phyloP scores from a whole-genome alignment of 441 rosid genomes.

The Brassica balearica region DNA sequence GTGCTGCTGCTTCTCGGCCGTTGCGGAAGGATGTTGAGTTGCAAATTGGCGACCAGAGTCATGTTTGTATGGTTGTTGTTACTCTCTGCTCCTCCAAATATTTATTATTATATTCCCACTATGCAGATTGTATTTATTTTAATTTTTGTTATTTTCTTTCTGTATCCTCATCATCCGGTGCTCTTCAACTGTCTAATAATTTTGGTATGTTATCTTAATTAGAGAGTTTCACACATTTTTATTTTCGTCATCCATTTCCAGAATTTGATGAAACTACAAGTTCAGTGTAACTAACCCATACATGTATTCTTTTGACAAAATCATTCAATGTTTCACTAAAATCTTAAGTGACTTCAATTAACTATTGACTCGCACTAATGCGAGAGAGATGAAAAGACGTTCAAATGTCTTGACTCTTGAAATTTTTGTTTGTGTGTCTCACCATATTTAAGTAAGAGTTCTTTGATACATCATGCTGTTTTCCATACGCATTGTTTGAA shows the following conservation, averaged over 20 bases:
- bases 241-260: neutral
- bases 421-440: neutral
- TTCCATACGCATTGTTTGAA: neutral
- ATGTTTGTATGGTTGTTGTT: slow-evolving; percentile 16
- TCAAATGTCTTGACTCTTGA: slow-evolving; percentile 18
- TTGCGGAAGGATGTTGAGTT: slow-evolving; percentile 35
- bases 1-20: slow-evolving; percentile 23
- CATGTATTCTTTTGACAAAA: neutral
- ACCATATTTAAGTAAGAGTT: neutral
- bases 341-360: neutral
- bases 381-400: neutral
- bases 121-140: neutral
- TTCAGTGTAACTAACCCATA: slow-evolving; percentile 23
- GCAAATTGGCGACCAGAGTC: slow-evolving; percentile 40
- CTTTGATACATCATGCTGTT: neutral
- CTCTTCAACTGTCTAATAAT: neutral
- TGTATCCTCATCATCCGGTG: neutral
- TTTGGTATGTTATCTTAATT: neutral
- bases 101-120: neutral
- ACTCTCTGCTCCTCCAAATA: slow-evolving; percentile 13
- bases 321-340: slow-evolving; percentile 23
- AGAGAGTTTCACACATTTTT: neutral
- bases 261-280: neutral
- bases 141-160: neutral
- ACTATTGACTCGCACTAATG: neutral